Base-by-base conservation (phyloP, 108 stramenopile genomes). In the Pseudonitzschia multiseries region DNA sequence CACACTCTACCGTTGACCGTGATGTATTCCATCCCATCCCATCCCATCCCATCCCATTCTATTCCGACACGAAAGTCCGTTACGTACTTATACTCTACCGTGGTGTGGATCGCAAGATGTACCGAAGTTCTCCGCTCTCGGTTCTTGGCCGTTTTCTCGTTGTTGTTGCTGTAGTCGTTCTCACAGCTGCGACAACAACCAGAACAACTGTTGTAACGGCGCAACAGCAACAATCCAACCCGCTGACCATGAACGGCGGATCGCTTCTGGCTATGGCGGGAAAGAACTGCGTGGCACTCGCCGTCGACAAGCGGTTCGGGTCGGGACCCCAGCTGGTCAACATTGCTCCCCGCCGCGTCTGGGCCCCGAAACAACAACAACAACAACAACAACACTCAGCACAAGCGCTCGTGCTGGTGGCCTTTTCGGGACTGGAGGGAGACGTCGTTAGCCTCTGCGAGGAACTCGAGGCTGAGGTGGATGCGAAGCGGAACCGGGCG, bases 201-300 rank as follows among this genome's bases (percentile, higher is more conserved):
- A n/a, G n/a, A n/a, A n/a, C n/a, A n/a, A n/a, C n/a, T n/a, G n/a
- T n/a, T n/a, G n/a, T n/a, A n/a, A n/a, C n/a, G n/a, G 36, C 36
- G 4, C 36, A 36, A 6, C 36, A 36, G 50, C 54, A 81, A 46
- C 76, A 79, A 51, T 77, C 82, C 57, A 76, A 93, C 75, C 92
- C 92, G 26, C 76, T 80, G n/a, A 76, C 81, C 61, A 85, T 90
- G 76, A 79, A 73, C 51, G 79, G 79, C 2, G 79, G 94, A 27
- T 90, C 91, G 41, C 64, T 89, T 21, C 63, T 96, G 52, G 95
- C 92, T 69, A 93, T 96, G 92, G 88, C 92, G 18, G 95, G 95
- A 5, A 79, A 82, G 27, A 79, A 87, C 52, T 86, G 89, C 63
- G 91, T 93, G 10, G 95, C 89, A 3, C 57, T 96, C 27, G 92